Base-by-base conservation (phyloP, 768 basidiomycete species). In the Neoboletus brunneissimus region DNA sequence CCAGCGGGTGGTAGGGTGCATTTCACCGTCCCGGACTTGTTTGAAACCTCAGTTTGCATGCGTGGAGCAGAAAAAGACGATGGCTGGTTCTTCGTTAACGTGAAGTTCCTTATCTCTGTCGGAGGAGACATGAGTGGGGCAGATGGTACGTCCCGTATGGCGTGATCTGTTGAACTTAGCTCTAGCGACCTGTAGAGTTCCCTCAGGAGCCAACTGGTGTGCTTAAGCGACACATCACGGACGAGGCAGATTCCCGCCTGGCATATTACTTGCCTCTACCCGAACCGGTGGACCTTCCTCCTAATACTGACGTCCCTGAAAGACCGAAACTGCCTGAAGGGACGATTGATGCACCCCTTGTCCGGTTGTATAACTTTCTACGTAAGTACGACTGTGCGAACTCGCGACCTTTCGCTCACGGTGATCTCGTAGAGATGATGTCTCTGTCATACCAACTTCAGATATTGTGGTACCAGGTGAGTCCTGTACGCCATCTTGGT, bases 371-470 rank as follows among this genome's bases (percentile, higher is more conserved):
- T 73, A 96, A 95, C 63, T 91, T 96, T 62, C 77, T 98, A 35
- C 93, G 94, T 96, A 70, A 66, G 92, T 71, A 64, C 5, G 47
- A 16, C 49, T 37, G 43, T 18, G 27, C 13, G 1, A 27, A 23
- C 23, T 22, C 15, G 34, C 8, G 15, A 48, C 6, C 6, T 16
- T 25, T 41, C 20, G 22, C 51, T 62, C 23, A 62, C 11, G 18
- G 11, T 49, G 44, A 9, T 47, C 9, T 3, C 5, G 9, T 59
- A 95, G 93, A 94, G 68, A 88, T 91, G 78, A 90, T 94, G 83
- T 91, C 92, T 1, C 72, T 97, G 56, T 88, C 91, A 2, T 97
- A 97, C 72, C 94, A 96, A 65, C 79, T 98, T 16, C 95, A 94
- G 71, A 89, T 94, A 59, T 71, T 98, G 47, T 86, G 85, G 80